phyloP scores from a whole-genome alignment of 2,329 filamentous ascomycete genomes.

The Aspergillus sp. region DNA sequence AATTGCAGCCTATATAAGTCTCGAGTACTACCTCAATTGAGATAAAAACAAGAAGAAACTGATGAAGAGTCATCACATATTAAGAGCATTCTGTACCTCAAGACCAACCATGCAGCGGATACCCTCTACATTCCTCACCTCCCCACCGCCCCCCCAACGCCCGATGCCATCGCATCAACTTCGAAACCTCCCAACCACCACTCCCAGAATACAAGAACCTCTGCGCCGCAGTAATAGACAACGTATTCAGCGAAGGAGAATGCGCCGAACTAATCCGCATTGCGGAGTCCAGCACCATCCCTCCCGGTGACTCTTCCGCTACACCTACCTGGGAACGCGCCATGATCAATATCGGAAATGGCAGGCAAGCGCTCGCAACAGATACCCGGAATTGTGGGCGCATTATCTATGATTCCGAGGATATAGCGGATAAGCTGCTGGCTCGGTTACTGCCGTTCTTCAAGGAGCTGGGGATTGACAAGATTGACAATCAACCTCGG shows the following conservation, averaged over 20 bases:
- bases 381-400: slow-evolving; percentile 71
- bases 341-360: slow-evolving; percentile 66
- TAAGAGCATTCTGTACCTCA: neutral
- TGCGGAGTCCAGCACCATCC: slow-evolving; percentile 48
- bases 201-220: slow-evolving; percentile 56
- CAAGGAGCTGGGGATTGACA: slow-evolving; percentile 51
- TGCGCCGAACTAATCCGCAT: slow-evolving; percentile 60
- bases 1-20: too few relatives aligned
- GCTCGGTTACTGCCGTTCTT: slow-evolving; percentile 54
- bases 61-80: too few relatives aligned
- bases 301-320: slow-evolving; percentile 2
- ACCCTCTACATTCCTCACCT: slow-evolving; percentile 32
- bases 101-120: slow-evolving; percentile 40
- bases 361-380: slow-evolving; percentile 59
- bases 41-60: too few relatives aligned
- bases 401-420: slow-evolving; percentile 69
- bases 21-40: too few relatives aligned
- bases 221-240: slow-evolving; percentile 66
- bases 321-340: slow-evolving; percentile 64
- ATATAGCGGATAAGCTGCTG: slow-evolving; percentile 65
- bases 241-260: slow-evolving; percentile 64
- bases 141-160: slow-evolving; percentile 47
- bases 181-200: slow-evolving; percentile 44
- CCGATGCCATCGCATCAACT: slow-evolving; percentile 56
- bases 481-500: slow-evolving; percentile 35